These are phyloP conservation scores for Triticum timopheevii DNA, from an alignment of 176 grass and related monocot species.

Conservation along the genomic window DNA sequence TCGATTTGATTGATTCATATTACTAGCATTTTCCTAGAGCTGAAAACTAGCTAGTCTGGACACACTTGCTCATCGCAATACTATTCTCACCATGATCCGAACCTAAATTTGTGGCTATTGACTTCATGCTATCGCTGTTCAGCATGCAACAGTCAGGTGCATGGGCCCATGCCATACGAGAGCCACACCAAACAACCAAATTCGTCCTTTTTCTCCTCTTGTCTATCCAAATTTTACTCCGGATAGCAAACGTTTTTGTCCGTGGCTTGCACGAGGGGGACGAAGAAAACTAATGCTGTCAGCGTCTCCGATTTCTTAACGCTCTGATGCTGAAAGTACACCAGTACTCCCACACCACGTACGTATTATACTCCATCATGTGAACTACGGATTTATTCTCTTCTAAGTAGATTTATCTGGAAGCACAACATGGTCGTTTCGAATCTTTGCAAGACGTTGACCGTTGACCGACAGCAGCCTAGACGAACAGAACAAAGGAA, in stretches of 20 bases:
- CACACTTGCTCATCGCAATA: not conserved
- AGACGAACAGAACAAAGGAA: too few relatives aligned
- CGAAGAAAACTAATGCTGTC: too few relatives aligned
- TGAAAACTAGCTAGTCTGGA: not conserved
- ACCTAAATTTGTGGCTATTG: not conserved
- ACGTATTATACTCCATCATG: too few relatives aligned
- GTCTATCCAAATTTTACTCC: too few relatives aligned
- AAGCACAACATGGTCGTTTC: too few relatives aligned
- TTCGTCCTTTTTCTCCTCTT: not conserved
- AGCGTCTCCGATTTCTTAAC: not conserved
- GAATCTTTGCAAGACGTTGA: too few relatives aligned
- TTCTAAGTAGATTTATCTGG: too few relatives aligned
- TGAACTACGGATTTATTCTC: too few relatives aligned
- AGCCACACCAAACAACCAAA: conserved; percentile 1
- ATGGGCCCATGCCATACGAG: not conserved
- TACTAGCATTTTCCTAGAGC: not conserved
- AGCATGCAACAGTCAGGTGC: not conserved
- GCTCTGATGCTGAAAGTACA: not conserved
- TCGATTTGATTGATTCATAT: not conserved
- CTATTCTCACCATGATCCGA: not conserved
- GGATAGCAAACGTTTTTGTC: too few relatives aligned
- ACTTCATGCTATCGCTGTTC: not conserved
- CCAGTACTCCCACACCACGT: not conserved
- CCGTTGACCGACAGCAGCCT: too few relatives aligned
- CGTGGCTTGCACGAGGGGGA: too few relatives aligned